A percentile compares a stretch with the other conserved stretches of the same genome.
Conservation (phyloP, 169 alveolate genomes). For the Plasmodium ovale region DNA sequence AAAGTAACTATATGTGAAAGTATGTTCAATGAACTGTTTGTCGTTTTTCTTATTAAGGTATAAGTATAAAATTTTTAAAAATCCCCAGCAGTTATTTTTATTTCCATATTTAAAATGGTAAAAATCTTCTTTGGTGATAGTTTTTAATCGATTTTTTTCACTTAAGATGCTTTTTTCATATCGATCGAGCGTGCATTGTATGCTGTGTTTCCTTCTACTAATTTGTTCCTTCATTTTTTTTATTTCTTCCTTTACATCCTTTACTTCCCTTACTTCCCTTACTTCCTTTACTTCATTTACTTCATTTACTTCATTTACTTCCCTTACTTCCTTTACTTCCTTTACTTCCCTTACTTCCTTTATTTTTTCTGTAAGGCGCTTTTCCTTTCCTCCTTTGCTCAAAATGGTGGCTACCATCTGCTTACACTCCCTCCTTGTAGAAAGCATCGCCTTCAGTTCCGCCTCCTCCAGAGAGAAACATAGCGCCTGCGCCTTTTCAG, state of each 20-base stretch:
- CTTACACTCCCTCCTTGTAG: background rate
- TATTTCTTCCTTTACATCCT: background rate
- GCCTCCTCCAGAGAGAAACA: background rate
- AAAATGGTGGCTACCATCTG: background rate
- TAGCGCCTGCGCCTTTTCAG: background rate
- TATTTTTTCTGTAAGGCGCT: background rate
- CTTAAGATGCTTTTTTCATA: background rate
- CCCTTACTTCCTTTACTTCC: background rate
- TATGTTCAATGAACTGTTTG: background rate
- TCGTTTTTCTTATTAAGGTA: conserved; percentile 32
- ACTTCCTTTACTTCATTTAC: background rate
- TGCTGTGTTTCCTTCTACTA: background rate
- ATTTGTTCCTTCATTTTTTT: background rate
- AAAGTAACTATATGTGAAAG: conserved; percentile 15
- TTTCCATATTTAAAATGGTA: conserved; percentile 19
- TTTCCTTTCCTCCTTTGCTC: background rate
- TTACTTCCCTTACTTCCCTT: background rate
- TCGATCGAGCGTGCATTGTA: background rate
- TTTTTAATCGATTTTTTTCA: conserved; percentile 29
- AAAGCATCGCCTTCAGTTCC: background rate
- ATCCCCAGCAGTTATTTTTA: conserved; percentile 16
- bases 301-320: background rate
- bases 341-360: background rate
- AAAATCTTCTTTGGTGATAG: conserved; percentile 36
- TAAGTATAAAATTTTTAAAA: conserved; percentile 49